phyloP scores from a whole-genome alignment of 345 rosid genomes.

The Eutrema japonicum region DNA sequence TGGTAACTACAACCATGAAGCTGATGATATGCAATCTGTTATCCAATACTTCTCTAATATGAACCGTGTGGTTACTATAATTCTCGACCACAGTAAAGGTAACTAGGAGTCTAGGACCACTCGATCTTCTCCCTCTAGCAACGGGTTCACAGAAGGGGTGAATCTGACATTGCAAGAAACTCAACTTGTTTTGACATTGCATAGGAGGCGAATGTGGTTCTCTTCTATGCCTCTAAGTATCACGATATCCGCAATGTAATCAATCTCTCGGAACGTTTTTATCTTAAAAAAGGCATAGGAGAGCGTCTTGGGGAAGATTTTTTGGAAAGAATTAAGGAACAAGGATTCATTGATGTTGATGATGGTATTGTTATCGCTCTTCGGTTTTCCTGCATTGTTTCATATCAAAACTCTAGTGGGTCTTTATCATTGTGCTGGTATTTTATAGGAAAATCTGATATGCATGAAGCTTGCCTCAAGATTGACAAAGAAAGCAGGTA shows the following conservation, averaged over 20 bases:
- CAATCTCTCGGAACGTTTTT: slow-evolving; percentile 80
- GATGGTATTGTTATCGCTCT: slow-evolving; percentile 51
- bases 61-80: slow-evolving; percentile 51
- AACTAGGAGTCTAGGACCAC: neutral
- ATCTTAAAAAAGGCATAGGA: slow-evolving; percentile 69
- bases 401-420: neutral
- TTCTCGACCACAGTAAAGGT: slow-evolving; percentile 85
- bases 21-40: slow-evolving; percentile 71
- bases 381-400: neutral
- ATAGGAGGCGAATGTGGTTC: slow-evolving; percentile 71
- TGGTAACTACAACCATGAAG: slow-evolving; percentile 74
- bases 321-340: slow-evolving; percentile 53
- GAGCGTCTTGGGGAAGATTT: slow-evolving; percentile 67
- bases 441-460: slow-evolving; percentile 46
- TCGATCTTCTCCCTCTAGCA: neutral
- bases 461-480: too few species aligned
- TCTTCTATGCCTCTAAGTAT: slow-evolving; percentile 84
- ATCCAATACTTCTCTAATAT: slow-evolving; percentile 52
- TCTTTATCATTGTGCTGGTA: neutral
- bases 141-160: too few species aligned
- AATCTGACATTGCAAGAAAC: neutral
- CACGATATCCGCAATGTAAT: slow-evolving; percentile 61
- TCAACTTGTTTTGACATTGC: neutral
- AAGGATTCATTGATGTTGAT: slow-evolving; percentile 64
- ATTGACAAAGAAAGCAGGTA: too few species aligned